These are phyloP conservation scores for Fusarium caatingaense DNA, from an alignment of 2,329 filamentous ascomycete genomes.

Conservation along the genomic window DNA sequence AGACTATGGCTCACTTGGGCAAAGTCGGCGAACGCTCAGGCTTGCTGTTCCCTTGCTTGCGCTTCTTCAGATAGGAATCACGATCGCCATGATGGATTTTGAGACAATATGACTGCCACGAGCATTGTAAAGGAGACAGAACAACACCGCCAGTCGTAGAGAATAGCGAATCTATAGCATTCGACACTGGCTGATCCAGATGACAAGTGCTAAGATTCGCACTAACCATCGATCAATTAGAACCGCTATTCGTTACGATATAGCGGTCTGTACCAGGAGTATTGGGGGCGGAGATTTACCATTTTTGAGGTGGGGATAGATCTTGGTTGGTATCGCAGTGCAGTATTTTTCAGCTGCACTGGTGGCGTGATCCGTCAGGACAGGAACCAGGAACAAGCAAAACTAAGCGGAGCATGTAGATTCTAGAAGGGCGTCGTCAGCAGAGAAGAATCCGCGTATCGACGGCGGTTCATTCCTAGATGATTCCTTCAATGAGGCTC, in stretches of 20 bases:
- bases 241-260: conserved; percentile 6
- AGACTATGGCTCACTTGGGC: conserved; percentile 23
- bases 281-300: conserved; percentile 9
- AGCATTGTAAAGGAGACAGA: not conserved
- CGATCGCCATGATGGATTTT: conserved; percentile 5
- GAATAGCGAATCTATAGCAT: conserved; percentile 2
- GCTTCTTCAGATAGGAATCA: conserved; percentile 19
- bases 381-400: conserved; percentile 42
- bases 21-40: conserved; percentile 28
- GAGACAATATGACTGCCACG: conserved; percentile 1
- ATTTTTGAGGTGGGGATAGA: conserved; percentile 24
- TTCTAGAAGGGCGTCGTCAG: conserved; percentile 20
- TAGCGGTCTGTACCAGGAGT: conserved; percentile 30
- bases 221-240: conserved; percentile 1
- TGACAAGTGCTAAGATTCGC: conserved; percentile 14
- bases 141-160: not conserved
- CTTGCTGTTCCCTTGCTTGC: conserved; percentile 6
- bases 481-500: not conserved
- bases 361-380: conserved; percentile 38
- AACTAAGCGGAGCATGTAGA: conserved; percentile 9
- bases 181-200: not conserved
- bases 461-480: not conserved
- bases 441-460: not conserved
- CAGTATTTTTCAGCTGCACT: conserved; percentile 17
- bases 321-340: conserved; percentile 2